Evolutionary conservation across 108 stramenopile species (phyloP), one percentile per base, ranked within the genome.

Genomic region (Schizochytrium sp.): DNA sequence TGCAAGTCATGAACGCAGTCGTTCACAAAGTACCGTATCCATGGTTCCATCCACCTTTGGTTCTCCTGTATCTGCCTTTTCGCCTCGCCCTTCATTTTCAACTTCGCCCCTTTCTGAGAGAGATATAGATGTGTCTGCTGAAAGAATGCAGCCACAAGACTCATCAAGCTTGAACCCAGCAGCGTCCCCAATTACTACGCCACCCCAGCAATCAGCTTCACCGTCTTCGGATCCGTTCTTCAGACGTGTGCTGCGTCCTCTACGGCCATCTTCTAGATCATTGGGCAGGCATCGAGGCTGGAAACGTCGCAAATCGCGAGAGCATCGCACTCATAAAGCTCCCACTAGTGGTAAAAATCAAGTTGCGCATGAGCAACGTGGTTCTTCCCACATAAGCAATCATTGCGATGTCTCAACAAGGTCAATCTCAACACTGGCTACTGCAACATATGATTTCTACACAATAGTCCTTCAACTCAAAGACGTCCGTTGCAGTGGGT

Each of bases 181-280:
- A 17, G 28, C 28, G 28, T 28, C 28, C 28, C 28, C 28, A 28
- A 28, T 28, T 28, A 28, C 28, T 28, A 28, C 28, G 59, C 59
- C 59, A 60, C 1, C 59, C 19, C 59, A 60, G 28, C 28, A 17
- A 0, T 2, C 59, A 0, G 19, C 17, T 17, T 17, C 19, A 60
- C 17, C 19, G 17, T 60, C 59, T 17, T n/a, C 59, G 17, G 64
- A 69, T 44, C 64, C 64, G 64, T 69, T 69, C 15, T 15, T 69
- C 42, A 38, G 64, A 8, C 64, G 64, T 15, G 64, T 69, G 19
- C 28, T 69, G 64, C 64, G 64, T 7, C 64, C 64, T 28, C 64
- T 69, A 8, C 40, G 44, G 57, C 17, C 57, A 7, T 69, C 76
- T 0, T 83, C 76, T 42, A 53, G 53, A 42, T 83, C 76, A 83